A percentile compares a stretch with the other conserved stretches of the same genome.
phyloP scores from a whole-genome alignment of 495 filamentous ascomycete genomes.

The Viridothelium virens region DNA sequence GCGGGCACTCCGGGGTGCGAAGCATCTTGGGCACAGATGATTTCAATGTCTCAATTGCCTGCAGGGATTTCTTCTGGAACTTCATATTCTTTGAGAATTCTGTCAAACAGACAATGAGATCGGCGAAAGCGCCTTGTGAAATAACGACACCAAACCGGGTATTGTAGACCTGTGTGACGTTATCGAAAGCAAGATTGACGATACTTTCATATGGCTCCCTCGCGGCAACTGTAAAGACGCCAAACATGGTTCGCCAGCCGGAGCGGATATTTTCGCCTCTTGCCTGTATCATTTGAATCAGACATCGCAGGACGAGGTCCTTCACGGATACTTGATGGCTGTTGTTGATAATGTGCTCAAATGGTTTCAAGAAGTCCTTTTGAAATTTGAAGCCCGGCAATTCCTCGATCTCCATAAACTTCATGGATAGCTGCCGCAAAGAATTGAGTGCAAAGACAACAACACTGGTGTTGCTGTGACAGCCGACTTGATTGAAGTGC shows the following conservation, averaged over 20 bases:
- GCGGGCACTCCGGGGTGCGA: constrained; percentile 87
- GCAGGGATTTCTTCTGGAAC: constrained; percentile 95
- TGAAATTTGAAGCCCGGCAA: constrained; percentile 98
- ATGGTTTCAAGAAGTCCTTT: constrained; percentile 97
- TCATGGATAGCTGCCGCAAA: constrained; percentile 89
- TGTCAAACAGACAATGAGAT: constrained; percentile 90
- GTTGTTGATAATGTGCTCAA: constrained; percentile 94
- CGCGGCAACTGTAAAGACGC: constrained; percentile 92
- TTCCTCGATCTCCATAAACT: constrained; percentile 97
- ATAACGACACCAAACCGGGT: constrained; percentile 95
- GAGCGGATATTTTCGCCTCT: constrained; percentile 92
- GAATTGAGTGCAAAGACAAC: constrained; percentile 97
- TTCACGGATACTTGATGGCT: constrained; percentile 84
- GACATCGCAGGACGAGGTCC: constrained; percentile 93
- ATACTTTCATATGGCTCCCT: constrained; percentile 90
- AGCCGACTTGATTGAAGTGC: constrained; percentile 96
- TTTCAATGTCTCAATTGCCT: constrained; percentile 91
- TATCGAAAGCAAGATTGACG: constrained; percentile 92
- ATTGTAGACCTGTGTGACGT: constrained; percentile 95
- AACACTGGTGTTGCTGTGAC: constrained; percentile 86
- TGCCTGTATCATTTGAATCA: constrained; percentile 98
- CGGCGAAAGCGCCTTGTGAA: constrained; percentile 91
- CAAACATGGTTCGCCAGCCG: constrained; percentile 99
- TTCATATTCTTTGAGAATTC: constrained; percentile 97
- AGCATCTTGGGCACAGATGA: constrained; percentile 89